Conservation (phyloP, 495 filamentous ascomycete genomes). For the Echria macrotheca region DNA sequence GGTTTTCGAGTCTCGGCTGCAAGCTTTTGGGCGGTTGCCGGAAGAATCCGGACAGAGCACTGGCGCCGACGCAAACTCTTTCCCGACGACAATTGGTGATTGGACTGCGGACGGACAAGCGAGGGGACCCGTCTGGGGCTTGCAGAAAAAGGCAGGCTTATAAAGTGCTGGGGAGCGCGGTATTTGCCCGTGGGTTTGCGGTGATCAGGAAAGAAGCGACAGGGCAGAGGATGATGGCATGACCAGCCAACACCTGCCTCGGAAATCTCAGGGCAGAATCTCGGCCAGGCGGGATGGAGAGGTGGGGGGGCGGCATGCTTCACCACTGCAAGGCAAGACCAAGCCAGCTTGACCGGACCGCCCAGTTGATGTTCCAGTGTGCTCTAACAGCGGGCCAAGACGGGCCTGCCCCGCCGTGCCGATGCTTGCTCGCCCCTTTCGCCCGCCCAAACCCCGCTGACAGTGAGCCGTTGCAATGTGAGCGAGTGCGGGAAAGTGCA, state of each 20-base stretch:
- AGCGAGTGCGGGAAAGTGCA: neutral
- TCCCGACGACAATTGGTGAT: too few relatives aligned
- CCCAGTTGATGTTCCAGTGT: neutral
- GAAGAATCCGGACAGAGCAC: conserved; percentile 6
- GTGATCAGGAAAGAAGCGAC: neutral
- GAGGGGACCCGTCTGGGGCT: too few relatives aligned
- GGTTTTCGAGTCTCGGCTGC: conserved; percentile 12
- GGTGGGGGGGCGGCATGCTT: neutral
- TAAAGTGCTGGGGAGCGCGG: neutral
- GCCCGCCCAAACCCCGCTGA: too few relatives aligned
- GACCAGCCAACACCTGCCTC: conserved; percentile 13
- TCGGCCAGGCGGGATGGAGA: conserved; percentile 5
- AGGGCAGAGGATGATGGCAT: neutral
- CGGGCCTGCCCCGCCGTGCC: conserved; percentile 10
- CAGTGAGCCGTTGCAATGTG: too few relatives aligned
- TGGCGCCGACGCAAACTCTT: too few relatives aligned
- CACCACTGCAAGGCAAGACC: neutral
- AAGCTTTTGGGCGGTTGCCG: conserved; percentile 2
- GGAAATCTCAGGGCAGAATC: conserved; percentile 23
- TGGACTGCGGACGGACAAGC: too few relatives aligned
- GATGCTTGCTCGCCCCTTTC: too few relatives aligned
- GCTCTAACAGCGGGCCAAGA: conserved; percentile 8
- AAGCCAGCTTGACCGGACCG: neutral
- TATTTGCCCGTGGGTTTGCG: too few relatives aligned
- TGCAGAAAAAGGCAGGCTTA: neutral